phyloP scores from a whole-genome alignment of 2,329 filamentous ascomycete genomes.

The Fusarium foetens region DNA sequence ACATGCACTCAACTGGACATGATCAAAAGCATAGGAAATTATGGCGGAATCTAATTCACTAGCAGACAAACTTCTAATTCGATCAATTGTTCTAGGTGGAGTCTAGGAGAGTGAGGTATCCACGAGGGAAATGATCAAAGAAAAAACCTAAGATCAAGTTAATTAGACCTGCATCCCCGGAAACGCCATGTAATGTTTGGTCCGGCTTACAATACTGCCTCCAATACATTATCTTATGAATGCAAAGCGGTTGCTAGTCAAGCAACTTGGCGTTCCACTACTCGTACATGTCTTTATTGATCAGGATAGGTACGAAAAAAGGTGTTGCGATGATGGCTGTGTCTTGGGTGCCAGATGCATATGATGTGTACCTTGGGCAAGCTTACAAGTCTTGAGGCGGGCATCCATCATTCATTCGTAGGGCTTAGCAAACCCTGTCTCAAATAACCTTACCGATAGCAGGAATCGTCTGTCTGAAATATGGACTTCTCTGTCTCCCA shows the following conservation, averaged over 20 bases:
- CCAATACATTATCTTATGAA: background rate
- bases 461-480: conserved; percentile 10
- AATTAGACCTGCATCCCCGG: conserved; percentile 7
- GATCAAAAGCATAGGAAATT: background rate
- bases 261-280: background rate
- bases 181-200: conserved; percentile 7
- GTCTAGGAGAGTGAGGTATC: conserved; percentile 1
- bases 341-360: background rate
- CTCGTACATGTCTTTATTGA: background rate
- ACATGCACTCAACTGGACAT: conserved; percentile 9
- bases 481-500: conserved; percentile 1
- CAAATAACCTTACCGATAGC: conserved; percentile 4
- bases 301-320: conserved; percentile 15
- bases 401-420: conserved; percentile 14
- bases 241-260: background rate
- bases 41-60: background rate
- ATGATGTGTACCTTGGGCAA: background rate
- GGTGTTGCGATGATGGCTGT: conserved; percentile 10
- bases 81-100: conserved; percentile 12
- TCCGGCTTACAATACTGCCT: background rate
- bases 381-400: background rate
- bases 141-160: background rate
- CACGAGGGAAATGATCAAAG: conserved; percentile 20
- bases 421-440: conserved; percentile 13
- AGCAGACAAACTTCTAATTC: background rate